Evolutionary conservation across 441 rosid genomes (phyloP).

Genomic region (Populus tomentosa): DNA sequence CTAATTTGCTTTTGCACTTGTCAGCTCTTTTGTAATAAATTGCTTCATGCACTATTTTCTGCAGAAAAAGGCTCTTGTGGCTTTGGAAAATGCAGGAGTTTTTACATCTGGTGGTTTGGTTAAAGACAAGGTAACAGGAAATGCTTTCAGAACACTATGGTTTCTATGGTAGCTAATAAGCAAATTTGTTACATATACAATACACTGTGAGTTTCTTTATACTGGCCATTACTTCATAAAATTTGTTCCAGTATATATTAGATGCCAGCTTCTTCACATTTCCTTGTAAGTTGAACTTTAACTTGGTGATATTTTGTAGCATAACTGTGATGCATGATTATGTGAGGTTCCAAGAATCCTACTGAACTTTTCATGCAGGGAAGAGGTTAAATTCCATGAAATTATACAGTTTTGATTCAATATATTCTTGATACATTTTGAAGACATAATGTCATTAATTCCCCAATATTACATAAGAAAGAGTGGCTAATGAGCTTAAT

Average conservation of each 20-base stretch:
- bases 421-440: neutral
- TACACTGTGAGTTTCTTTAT: neutral
- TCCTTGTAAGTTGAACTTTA: neutral
- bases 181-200: neutral
- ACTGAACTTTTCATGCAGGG: neutral
- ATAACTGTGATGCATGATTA: neutral
- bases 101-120: conserved; percentile 92
- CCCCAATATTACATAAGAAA: neutral
- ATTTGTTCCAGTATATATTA: neutral
- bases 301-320: neutral
- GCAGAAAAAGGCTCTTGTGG: conserved; percentile 76
- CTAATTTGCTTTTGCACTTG: neutral
- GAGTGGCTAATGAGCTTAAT: neutral
- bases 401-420: neutral
- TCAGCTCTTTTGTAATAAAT: neutral
- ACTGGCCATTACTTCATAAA: neutral
- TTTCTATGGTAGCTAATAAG: neutral
- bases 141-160: neutral
- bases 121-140: conserved; percentile 67
- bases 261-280: neutral
- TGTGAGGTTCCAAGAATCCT: neutral
- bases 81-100: conserved; percentile 90
- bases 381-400: neutral
- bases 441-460: neutral
- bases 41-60: conserved; percentile 14